These are phyloP conservation scores for Pinus tabuliformis DNA, from an alignment of 75 land plant genomes.

Conservation along the genomic window DNA sequence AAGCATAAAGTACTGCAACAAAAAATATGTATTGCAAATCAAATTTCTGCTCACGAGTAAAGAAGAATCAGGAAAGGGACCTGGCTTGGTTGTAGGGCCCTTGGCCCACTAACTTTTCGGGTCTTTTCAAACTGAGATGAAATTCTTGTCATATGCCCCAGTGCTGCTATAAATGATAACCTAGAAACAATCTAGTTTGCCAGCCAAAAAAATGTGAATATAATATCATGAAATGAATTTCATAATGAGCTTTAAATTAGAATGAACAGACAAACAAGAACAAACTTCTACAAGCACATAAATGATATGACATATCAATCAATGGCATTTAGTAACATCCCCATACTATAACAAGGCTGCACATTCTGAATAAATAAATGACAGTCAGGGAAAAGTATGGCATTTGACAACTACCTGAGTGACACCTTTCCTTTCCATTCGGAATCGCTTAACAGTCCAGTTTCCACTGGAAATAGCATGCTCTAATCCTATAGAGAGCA, in stretches of 20 bases:
- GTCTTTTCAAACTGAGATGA: constrained; percentile 98
- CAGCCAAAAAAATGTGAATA: not conserved
- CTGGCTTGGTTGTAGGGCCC: constrained; percentile 99
- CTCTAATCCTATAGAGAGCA: constrained; percentile 72
- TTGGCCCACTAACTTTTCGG: constrained; percentile 99
- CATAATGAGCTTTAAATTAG: not conserved
- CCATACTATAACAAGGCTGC: not conserved
- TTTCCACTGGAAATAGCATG: constrained; percentile 95
- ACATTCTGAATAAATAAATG: not conserved
- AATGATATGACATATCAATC: not conserved
- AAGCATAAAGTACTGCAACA: not conserved
- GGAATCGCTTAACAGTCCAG: constrained; percentile 85
- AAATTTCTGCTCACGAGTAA: not conserved
- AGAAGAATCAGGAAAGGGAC: constrained; percentile 20
- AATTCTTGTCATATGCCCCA: constrained; percentile 92
- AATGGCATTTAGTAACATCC: not conserved
- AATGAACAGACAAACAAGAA: constrained; percentile 1
- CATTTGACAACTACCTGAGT: constrained; percentile 59
- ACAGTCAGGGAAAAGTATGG: not conserved
- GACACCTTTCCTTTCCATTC: constrained; percentile 89
- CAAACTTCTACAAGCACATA: not conserved
- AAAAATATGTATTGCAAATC: not conserved
- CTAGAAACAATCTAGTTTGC: constrained; percentile 73
- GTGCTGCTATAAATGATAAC: constrained; percentile 82
- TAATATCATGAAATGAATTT: not conserved